Base-by-base conservation (phyloP, 192 early-diverging fungal genomes). In the Backusella mclennaniae region DNA sequence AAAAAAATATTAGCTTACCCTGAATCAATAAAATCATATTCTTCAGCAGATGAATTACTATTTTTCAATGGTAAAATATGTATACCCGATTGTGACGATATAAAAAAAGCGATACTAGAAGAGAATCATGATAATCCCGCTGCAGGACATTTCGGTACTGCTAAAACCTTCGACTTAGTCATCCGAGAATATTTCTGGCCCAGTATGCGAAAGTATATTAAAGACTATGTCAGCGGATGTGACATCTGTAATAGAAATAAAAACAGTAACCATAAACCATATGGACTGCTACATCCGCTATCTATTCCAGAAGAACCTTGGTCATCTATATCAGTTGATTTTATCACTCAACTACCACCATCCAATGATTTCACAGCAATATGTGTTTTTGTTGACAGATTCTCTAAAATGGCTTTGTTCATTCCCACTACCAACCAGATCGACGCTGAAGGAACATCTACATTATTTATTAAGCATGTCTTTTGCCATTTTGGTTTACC, bases 281-380 rank as follows among this genome's bases (percentile, higher is more conserved):
- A 31, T 26, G 23, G 21, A 0, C 26, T 21, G 4, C 0, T 31
- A 6, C 15, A 66, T 31, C 8, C 21, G 12, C 21, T 66, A 0
- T 42, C 15, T 1, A 76, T 86, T 14, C 71, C 87, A 0, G 52
- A 14, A 6, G 9, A 29, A 6, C 84, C 80, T 0, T 88, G 85
- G 80, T 17, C 70, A 12, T 80, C 83, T 1, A 86, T 88, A 42
- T 77, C 71, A 1, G 79, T 89, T 46, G 87, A 87, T 66, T 87
- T 85, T 49, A 84, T 87, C 35, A 69, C 66, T 7, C 67, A 71
- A 9, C 71, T 88, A 4, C 83, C 78, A 0, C 14, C 17, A 1
- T 73, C 76, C 2, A 6, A 59, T 19, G 75, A 71, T 6, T 80
- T 63, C 56, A 75, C 84, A 66, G 69, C 78, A 0, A 84, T 90